phyloP scores from a whole-genome alignment of 2,329 filamentous ascomycete genomes.

The Fusarium sp. region DNA sequence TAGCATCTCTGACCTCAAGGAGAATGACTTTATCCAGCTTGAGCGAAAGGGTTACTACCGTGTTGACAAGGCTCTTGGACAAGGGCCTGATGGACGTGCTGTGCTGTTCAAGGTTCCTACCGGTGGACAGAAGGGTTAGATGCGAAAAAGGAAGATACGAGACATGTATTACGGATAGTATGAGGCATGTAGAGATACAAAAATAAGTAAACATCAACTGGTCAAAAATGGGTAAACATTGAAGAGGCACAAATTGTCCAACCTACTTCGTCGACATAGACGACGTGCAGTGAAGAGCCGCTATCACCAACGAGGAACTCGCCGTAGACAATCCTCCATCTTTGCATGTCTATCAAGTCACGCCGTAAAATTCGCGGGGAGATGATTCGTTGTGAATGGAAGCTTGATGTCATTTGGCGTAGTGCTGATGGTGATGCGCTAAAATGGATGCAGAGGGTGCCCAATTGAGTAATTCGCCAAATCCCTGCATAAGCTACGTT shows the following conservation, averaged over 20 bases:
- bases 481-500: conserved; percentile 7
- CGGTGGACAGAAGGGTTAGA: conserved; percentile 57
- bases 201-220: too few species aligned
- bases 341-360: conserved; percentile 1
- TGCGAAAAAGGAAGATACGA: conserved; percentile 6
- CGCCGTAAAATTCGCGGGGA: neutral
- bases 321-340: neutral
- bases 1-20: conserved; percentile 82
- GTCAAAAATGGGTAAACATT: neutral
- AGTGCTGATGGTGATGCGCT: conserved; percentile 3
- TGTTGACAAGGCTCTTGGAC: conserved; percentile 74
- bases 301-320: neutral
- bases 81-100: conserved; percentile 64
- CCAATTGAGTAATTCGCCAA: neutral
- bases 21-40: conserved; percentile 93
- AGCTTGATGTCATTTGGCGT: conserved; percentile 24
- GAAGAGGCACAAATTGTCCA: neutral
- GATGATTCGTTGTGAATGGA: conserved; percentile 7
- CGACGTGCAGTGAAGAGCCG: neutral
- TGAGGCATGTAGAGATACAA: neutral
- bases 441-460: neutral
- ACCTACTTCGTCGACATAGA: neutral
- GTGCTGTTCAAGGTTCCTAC: conserved; percentile 70
- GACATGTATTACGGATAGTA: neutral
- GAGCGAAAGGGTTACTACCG: conserved; percentile 94